Evolutionary conservation across 2,329 filamentous ascomycete species (phyloP), one percentile per base, ranked within the genome.

Genomic region (Zasmidium citrigriseum): DNA sequence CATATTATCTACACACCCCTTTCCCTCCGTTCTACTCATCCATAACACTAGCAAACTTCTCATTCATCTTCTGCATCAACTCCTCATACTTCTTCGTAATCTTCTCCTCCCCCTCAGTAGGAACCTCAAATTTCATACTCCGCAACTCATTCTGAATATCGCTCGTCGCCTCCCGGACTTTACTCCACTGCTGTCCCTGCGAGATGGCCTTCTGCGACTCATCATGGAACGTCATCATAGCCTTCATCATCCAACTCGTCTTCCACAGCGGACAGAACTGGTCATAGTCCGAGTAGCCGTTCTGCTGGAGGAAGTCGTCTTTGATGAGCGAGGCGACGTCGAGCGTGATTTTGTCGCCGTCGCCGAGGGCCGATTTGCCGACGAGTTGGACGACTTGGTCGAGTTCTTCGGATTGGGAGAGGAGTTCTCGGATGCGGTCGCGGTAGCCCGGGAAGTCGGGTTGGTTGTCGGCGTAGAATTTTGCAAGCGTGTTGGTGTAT

Each of bases 221-320:
- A 71, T 99, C 96, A 75, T 97, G 91, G 85, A 93, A 99, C 58
- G 89, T 90, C 83, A 99, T 90, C 87, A 99, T 98, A 64, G 91
- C 89, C 85, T 96, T 97, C 95, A 99, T 99, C 95, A 99, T 98
- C 89, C 95, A 99, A 76, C 96, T 90, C 0, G 95, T 99, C 88
- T 99, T 99, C 95, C 95, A 99, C 72, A 99, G 85, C 51, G 95
- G 95, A 74, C 95, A 99, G 86, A 96, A 99, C 80, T 98, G 93
- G 74, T 99, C 95, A 75, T 99, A 98, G 78, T 98, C 91, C 67
- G 90, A 95, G 86, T 99, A 99, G 64, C 95, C 95, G 80, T 99
- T 99, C 77, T 99, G 95, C 79, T 99, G 95, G 74, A 99, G 76
- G 81, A 99, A 99, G 76, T 99, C 95, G 73, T 99, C 95, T 86